Percentiles rank a stretch among this genome's conserved stretches.
phyloP scores from a whole-genome alignment of 164 flowering plant genomes.

The Kingdonia uniflora region DNA sequence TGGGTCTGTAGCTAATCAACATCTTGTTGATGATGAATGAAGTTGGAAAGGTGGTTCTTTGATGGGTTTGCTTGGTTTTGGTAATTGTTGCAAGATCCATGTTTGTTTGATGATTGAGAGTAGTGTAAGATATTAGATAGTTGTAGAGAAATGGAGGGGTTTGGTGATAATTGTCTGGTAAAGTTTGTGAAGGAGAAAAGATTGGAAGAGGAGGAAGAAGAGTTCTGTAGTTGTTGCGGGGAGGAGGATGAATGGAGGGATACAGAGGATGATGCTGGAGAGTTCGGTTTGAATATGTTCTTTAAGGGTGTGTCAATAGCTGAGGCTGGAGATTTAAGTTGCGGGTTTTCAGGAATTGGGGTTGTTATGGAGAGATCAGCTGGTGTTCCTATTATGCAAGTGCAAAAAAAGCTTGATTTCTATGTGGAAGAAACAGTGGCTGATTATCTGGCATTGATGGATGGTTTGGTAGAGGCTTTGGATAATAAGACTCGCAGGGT shows the following conservation, averaged over 20 bases:
- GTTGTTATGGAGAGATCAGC: constrained; percentile 54
- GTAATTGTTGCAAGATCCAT: too few species aligned
- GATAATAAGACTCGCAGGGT: constrained; percentile 33
- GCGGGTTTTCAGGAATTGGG: constrained; percentile 72
- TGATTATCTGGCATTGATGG: constrained; percentile 76
- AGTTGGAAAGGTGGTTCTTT: too few species aligned
- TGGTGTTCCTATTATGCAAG: constrained; percentile 27
- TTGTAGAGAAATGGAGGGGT: not conserved
- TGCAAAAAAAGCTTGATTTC: constrained; percentile 81
- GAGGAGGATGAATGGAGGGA: constrained; percentile 48
- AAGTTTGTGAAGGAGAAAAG: not conserved
- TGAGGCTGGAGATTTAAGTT: constrained; percentile 31
- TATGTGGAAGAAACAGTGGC: constrained; percentile 70
- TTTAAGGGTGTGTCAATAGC: constrained; percentile 71
- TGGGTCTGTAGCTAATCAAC: too few species aligned
- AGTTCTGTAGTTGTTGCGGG: constrained; percentile 64
- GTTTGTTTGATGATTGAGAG: too few species aligned
- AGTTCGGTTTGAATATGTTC: constrained; percentile 45
- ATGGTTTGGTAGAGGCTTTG: constrained; percentile 56
- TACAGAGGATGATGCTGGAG: constrained; percentile 37
- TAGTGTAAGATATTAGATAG: too few species aligned
- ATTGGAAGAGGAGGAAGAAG: constrained; percentile 60
- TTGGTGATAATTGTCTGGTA: not conserved
- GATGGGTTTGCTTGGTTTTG: too few species aligned
- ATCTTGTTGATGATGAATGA: too few species aligned